Evolutionary conservation across 331 rosid genomes (phyloP), one percentile per base, ranked within the genome.

Genomic region (Phaseolus coccineus): DNA sequence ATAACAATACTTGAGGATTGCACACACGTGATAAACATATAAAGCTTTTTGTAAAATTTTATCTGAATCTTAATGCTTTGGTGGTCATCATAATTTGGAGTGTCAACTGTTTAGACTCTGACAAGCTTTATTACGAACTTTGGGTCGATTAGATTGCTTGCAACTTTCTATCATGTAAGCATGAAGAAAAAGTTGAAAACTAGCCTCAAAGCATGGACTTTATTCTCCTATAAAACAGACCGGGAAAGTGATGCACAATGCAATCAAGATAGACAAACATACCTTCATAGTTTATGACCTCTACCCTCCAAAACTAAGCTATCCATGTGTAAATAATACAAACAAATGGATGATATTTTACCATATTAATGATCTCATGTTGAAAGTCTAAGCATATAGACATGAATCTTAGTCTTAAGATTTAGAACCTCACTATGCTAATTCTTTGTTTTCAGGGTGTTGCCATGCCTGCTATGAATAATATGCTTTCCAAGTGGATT

Each of bases 401-500:
- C 44, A 24, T 52, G 24, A 37, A n/a, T 65, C 68, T 73, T 66
- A 6, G 65, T 64, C 58, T 13, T 47, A 16, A 35, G 39, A 39
- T 64, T 46, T 51, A 12, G 63, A 14, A 35, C 16, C 65, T 4
- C 40, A 4, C 2, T 69, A 24, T 44, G 59, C 47, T 8, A 47
- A 46, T 64, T 55, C 71, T 77, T 73, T 81, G n/a, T 80, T 82
- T 79, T 68, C 90, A 94, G 98, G 98, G 98, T 87, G 98, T 94
- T 86, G 98, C 98, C 31, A 94, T 94, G 98, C 98, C 98, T 80
- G 98, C 98, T 10, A 94, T 94, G 98, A 94, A 94, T 82, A 94
- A 94, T 85, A 64, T 94, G 1, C 89, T 94, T 70, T 92, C 97
- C 48, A 92, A 92, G 88, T 94, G 98, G 98, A 81, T 94, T 85